Conservation (phyloP, 208 protist species). For the Acanthamoeba polyphaga region DNA sequence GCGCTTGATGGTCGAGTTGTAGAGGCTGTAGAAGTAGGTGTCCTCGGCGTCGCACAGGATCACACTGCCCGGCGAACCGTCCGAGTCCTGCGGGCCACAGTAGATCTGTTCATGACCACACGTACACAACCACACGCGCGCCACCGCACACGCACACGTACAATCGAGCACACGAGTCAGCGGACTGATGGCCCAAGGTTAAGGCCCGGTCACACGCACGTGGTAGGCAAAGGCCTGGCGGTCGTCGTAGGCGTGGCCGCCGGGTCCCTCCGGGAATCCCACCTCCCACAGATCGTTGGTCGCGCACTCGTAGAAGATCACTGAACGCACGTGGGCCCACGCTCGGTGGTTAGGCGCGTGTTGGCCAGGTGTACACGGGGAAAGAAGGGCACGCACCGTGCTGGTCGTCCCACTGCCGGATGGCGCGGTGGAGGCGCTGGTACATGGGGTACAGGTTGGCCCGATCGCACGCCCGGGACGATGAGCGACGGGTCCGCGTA, state of each 20-base stretch:
- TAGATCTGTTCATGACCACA: conserved; percentile 79
- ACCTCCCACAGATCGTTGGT: conserved; percentile 63
- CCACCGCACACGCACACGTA: background rate
- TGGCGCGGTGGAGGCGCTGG: conserved; percentile 77
- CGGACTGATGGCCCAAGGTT: background rate
- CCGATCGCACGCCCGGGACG: conserved; percentile 44
- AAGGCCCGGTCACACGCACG: background rate
- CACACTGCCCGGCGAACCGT: conserved; percentile 46
- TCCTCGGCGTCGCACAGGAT: conserved; percentile 76
- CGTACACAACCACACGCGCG: background rate
- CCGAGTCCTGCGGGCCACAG: conserved; percentile 68
- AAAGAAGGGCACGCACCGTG: conserved; percentile 28
- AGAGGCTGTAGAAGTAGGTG: conserved; percentile 46
- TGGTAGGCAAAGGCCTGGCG: conserved; percentile 83
- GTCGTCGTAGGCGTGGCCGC: conserved; percentile 83
- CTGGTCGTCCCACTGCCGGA: conserved; percentile 81
- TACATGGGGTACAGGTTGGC: conserved; percentile 82
- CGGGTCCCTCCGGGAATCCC: conserved; percentile 78
- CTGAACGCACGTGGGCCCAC: background rate
- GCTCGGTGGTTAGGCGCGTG: too few species aligned
- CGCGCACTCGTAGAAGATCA: conserved; percentile 83
- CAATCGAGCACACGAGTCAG: background rate
- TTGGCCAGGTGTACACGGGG: background rate
- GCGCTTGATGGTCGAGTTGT: conserved; percentile 50
- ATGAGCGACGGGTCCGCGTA: conserved; percentile 73